A percentile compares a stretch with the other conserved stretches of the same genome.
phyloP scores from a whole-genome alignment of 495 filamentous ascomycete species.

The Rostrohypoxylon terebratum region DNA sequence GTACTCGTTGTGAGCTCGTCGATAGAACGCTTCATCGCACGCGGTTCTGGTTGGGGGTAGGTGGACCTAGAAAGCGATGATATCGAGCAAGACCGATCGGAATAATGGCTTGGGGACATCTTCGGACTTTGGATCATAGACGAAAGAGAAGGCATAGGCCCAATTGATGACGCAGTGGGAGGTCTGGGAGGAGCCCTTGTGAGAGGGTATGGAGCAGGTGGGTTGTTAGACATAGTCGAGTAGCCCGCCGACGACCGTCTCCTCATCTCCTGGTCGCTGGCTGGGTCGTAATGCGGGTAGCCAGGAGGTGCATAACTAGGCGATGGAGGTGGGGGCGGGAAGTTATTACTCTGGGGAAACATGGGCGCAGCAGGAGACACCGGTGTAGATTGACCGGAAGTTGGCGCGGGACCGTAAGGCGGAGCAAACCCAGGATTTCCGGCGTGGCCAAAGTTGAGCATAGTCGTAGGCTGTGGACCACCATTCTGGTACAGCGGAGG shows the following conservation, averaged over 20 bases:
- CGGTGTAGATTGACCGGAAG: slow-evolving; percentile 46
- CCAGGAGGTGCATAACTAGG: slow-evolving; percentile 40
- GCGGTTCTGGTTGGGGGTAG: slow-evolving; percentile 44
- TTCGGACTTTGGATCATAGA: slow-evolving; percentile 41
- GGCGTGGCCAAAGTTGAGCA: slow-evolving; percentile 50
- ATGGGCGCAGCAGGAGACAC: slow-evolving; percentile 47
- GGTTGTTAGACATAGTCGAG: slow-evolving; percentile 44
- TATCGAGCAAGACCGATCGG: slow-evolving; percentile 43
- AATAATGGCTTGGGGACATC: slow-evolving; percentile 32
- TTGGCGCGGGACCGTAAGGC: slow-evolving; percentile 42
- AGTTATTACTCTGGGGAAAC: slow-evolving; percentile 41
- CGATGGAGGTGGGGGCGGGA: slow-evolving; percentile 43
- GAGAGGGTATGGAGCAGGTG: slow-evolving; percentile 33
- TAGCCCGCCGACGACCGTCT: slow-evolving; percentile 44
- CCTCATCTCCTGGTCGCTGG: slow-evolving; percentile 39
- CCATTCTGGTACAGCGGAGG: slow-evolving; percentile 56
- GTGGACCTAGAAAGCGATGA: slow-evolving; percentile 33
- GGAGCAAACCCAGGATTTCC: slow-evolving; percentile 44
- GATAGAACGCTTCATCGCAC: slow-evolving; percentile 45
- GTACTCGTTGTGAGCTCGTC: slow-evolving; percentile 46
- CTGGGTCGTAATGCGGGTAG: slow-evolving; percentile 45
- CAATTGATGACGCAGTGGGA: slow-evolving; percentile 36
- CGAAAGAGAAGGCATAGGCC: slow-evolving; percentile 40
- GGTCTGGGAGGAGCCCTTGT: slow-evolving; percentile 33
- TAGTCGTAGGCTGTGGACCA: slow-evolving; percentile 50